A percentile compares a stretch with the other conserved stretches of the same genome.
These are phyloP conservation scores for Xylaria multiplex DNA, from an alignment of 2,329 filamentous ascomycete species.

Conservation along the genomic window DNA sequence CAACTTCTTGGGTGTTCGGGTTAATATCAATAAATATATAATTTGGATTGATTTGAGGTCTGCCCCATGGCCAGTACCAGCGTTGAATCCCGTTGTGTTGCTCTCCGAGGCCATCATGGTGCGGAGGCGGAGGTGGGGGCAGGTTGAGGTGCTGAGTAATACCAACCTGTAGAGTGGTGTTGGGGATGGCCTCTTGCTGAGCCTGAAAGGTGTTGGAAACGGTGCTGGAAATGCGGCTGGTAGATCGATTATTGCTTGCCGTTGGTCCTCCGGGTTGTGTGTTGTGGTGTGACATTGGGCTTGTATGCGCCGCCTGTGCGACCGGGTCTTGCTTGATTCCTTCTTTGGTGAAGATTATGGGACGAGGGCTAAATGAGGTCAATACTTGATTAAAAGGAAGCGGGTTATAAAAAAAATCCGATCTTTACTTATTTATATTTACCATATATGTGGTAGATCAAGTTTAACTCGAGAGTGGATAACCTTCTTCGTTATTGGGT, in stretches of 20 bases:
- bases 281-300: not conserved
- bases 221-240: not conserved
- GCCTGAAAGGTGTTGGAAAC: too few species aligned
- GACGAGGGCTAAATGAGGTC: too few species aligned
- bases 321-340: not conserved
- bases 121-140: too few species aligned
- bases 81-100: not conserved
- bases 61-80: not conserved
- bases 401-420: too few species aligned
- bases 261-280: rapidly evolving
- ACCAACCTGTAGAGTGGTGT: not conserved
- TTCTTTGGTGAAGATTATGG: not conserved
- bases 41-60: not conserved
- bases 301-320: not conserved
- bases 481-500: too few species aligned
- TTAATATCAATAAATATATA: not conserved
- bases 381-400: too few species aligned
- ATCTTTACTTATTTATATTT: too few species aligned
- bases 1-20: not conserved
- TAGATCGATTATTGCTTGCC: not conserved
- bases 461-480: too few species aligned
- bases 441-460: too few species aligned
- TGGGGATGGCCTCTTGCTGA: not conserved
- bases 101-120: too few species aligned
- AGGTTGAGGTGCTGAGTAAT: not conserved